These are phyloP conservation scores for Venturia nashicola DNA, from an alignment of 2,329 filamentous ascomycete species.

Conservation along the genomic window DNA sequence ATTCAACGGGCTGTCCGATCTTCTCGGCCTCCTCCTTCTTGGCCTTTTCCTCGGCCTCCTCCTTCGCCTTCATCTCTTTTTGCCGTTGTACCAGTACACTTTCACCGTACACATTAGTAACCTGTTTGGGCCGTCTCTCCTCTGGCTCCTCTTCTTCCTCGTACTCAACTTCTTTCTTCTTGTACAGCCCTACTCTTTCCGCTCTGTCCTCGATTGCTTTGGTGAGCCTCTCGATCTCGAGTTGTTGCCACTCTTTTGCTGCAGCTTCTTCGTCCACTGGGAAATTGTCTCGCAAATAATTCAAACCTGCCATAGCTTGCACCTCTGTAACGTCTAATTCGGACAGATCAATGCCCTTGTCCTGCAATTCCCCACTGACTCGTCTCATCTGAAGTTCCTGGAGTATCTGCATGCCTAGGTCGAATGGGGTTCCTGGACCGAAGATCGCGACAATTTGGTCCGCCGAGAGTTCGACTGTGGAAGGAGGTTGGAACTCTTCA, in stretches of 20 bases:
- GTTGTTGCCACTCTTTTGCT: constrained; percentile 26
- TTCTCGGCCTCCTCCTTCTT: background rate
- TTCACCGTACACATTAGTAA: constrained; percentile 14
- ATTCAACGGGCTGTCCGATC: background rate
- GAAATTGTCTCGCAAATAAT: constrained; percentile 22
- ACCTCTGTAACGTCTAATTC: constrained; percentile 19
- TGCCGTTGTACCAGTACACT: constrained; percentile 7
- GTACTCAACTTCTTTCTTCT: constrained; percentile 17
- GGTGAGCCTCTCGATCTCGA: constrained; percentile 25
- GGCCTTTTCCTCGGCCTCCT: constrained; percentile 1
- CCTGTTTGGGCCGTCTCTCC: constrained; percentile 9
- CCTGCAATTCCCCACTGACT: constrained; percentile 25
- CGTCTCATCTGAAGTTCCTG: constrained; percentile 27
- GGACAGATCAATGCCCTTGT: constrained; percentile 21
- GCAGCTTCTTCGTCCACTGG: constrained; percentile 29
- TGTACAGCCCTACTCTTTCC: constrained; percentile 18
- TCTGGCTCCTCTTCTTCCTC: constrained; percentile 15
- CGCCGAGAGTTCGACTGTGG: constrained; percentile 2
- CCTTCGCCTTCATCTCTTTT: constrained; percentile 1
- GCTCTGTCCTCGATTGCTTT: constrained; percentile 21
- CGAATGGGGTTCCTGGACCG: constrained; percentile 17
- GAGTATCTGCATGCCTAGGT: constrained; percentile 24
- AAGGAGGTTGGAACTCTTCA: background rate
- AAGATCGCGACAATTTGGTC: constrained; percentile 17
- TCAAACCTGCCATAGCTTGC: constrained; percentile 20